Conservation (phyloP, 2,329 filamentous ascomycete genomes). For the Claviceps digitariae region DNA sequence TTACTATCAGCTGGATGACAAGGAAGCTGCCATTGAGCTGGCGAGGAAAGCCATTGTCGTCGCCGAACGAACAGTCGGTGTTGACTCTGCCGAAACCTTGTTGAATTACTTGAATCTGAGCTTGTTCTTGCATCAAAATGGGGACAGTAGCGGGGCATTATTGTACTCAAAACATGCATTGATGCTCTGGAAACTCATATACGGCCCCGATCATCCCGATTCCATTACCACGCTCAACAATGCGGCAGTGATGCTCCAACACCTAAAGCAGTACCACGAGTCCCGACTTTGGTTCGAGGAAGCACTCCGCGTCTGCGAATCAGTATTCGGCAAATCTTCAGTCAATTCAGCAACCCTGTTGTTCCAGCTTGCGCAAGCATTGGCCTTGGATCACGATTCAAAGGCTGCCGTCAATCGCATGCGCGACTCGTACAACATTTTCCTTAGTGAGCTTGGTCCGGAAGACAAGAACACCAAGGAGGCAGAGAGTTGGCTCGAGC, state of each 20-base stretch:
- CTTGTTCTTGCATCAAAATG: slow-evolving; percentile 82
- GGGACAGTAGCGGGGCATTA: slow-evolving; percentile 80
- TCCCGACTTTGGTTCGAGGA: slow-evolving; percentile 95
- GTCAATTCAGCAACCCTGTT: slow-evolving; percentile 89
- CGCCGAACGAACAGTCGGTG: slow-evolving; percentile 80
- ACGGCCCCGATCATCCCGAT: slow-evolving; percentile 85
- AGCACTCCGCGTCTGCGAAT: slow-evolving; percentile 77
- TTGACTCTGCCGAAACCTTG: slow-evolving; percentile 88
- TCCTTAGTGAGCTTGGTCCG: slow-evolving; percentile 71
- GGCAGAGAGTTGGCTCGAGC: slow-evolving; percentile 90
- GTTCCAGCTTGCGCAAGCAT: slow-evolving; percentile 91
- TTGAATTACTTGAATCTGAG: slow-evolving; percentile 93
- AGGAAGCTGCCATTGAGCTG: slow-evolving; percentile 86
- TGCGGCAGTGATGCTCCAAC: slow-evolving; percentile 94
- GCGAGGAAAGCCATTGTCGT: slow-evolving; percentile 95
- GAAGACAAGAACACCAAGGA: slow-evolving; percentile 98
- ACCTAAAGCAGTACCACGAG: slow-evolving; percentile 86
- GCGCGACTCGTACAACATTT: slow-evolving; percentile 94
- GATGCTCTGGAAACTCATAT: slow-evolving; percentile 93
- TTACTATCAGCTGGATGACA: slow-evolving; percentile 96
- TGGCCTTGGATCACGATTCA: slow-evolving; percentile 90
- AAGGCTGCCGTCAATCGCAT: slow-evolving; percentile 85
- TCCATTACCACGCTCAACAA: slow-evolving; percentile 99
- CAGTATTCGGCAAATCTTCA: slow-evolving; percentile 76
- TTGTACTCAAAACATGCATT: slow-evolving; percentile 84